A percentile compares a stretch with the other conserved stretches of the same genome.
These are phyloP conservation scores for Daldinia sp. DNA, from an alignment of 2,329 filamentous ascomycete genomes.

Conservation along the genomic window DNA sequence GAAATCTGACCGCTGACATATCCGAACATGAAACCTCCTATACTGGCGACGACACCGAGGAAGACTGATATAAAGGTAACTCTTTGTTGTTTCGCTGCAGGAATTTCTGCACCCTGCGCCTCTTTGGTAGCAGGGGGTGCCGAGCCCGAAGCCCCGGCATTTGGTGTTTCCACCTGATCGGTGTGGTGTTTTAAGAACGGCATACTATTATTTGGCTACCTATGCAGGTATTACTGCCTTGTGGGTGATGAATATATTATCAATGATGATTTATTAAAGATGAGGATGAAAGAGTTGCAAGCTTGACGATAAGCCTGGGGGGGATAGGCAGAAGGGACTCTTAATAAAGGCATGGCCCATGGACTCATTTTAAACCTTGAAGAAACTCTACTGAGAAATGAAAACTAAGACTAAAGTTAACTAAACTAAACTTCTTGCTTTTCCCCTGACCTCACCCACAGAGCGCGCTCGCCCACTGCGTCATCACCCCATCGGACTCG, in stretches of 20 bases:
- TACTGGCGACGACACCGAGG: conserved; percentile 64
- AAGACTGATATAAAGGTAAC: conserved; percentile 57
- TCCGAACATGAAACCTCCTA: conserved; percentile 70
- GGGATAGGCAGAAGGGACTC: conserved; percentile 8
- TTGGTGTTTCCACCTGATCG: conserved; percentile 46
- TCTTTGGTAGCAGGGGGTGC: conserved; percentile 27
- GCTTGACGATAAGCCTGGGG: conserved; percentile 14
- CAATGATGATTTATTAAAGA: conserved; percentile 3
- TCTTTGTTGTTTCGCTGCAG: conserved; percentile 38
- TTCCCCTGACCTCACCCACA: not conserved
- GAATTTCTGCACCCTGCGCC: conserved; percentile 24
- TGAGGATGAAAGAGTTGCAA: conserved; percentile 18
- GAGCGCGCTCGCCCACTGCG: conserved; percentile 12
- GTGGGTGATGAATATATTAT: not conserved
- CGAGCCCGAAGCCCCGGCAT: conserved; percentile 32
- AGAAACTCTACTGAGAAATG: conserved; percentile 9
- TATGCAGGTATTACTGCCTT: not conserved
- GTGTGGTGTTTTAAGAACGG: conserved; percentile 48
- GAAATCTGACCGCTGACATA: conserved; percentile 70
- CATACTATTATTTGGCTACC: conserved; percentile 39
- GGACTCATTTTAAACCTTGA: conserved; percentile 30
- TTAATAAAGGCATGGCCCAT: conserved; percentile 25
- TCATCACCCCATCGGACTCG: conserved; percentile 41
- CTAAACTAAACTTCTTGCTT: conserved; percentile 3
- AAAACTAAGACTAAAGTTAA: not conserved